Percentiles rank a stretch among this genome's conserved stretches.
Conservation (phyloP, 495 filamentous ascomycete genomes). For the Penicillium silybi region DNA sequence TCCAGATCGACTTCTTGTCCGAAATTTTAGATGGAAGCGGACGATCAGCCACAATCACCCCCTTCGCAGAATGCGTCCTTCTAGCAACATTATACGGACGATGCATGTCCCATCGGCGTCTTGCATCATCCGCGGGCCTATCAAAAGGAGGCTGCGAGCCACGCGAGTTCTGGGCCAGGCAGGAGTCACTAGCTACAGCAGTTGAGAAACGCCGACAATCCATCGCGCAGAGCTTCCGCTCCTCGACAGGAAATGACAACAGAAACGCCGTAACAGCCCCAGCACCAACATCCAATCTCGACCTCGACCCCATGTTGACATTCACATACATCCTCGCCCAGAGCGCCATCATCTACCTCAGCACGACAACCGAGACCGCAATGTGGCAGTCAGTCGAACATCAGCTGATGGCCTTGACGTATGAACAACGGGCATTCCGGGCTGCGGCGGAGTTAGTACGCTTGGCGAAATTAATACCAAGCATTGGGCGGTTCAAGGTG, state of each 20-base stretch:
- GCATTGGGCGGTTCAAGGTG: not conserved
- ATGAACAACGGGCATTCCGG: not conserved
- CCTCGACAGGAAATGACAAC: not conserved
- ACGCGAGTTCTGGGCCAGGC: not conserved
- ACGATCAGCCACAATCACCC: not conserved
- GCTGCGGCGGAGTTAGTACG: not conserved
- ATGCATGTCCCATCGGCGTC: not conserved
- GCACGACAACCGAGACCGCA: not conserved
- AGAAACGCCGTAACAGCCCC: not conserved
- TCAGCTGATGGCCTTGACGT: not conserved
- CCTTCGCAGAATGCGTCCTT: not conserved
- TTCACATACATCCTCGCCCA: not conserved
- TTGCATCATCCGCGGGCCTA: not conserved
- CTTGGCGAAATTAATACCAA: not conserved
- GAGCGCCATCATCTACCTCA: not conserved
- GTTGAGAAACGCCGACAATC: not conserved
- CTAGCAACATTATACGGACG: not conserved
- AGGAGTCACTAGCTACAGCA: not conserved
- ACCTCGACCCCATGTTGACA: not conserved
- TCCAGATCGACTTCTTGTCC: constrained; percentile 37
- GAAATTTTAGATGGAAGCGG: constrained; percentile 23
- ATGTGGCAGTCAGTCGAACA: not conserved
- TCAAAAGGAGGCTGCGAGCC: not conserved
- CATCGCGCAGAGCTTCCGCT: not conserved
- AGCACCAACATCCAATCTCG: not conserved